Conservation (phyloP, 2,329 filamentous ascomycete species). For the Aspergillus tanneri region DNA sequence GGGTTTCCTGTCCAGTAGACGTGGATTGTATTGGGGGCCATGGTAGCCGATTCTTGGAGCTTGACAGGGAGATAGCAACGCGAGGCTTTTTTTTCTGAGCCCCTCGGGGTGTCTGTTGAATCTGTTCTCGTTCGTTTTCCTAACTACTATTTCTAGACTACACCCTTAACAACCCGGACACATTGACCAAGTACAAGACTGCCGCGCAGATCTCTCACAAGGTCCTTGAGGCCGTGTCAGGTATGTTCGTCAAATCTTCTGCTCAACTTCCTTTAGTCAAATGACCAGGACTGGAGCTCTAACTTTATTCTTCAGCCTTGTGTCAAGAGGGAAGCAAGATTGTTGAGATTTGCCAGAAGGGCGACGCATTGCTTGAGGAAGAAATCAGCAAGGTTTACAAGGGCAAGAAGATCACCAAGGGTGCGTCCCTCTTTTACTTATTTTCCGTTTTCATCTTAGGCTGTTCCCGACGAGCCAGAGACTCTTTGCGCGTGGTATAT, state of each 20-base stretch:
- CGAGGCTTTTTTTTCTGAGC: background rate
- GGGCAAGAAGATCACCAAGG: conserved; percentile 95
- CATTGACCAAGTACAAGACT: conserved; percentile 98
- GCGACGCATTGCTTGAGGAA: conserved; percentile 90
- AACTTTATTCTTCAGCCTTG: conserved; percentile 51
- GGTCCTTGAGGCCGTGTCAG: conserved; percentile 80
- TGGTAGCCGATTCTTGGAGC: conserved; percentile 4
- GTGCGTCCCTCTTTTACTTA: conserved; percentile 47
- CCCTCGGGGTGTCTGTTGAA: background rate
- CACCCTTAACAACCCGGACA: conserved; percentile 86
- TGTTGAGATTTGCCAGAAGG: conserved; percentile 89
- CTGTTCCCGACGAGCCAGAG: background rate
- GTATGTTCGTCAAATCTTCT: conserved; percentile 39
- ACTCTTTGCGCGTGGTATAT: conserved; percentile 7
- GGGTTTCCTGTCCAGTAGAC: conserved; percentile 26
- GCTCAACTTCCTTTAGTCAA: background rate
- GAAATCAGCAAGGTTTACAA: conserved; percentile 96
- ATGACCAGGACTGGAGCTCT: conserved; percentile 14
- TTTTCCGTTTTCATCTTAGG: conserved; percentile 4
- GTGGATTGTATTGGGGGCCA: conserved; percentile 20
- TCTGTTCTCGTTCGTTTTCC: conserved; percentile 5
- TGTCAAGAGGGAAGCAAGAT: conserved; percentile 87
- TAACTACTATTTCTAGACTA: conserved; percentile 61
- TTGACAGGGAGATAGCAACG: background rate
- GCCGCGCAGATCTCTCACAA: conserved; percentile 94